Base-by-base conservation (phyloP, 1,284 basidiomycete genomes). In the Moesziomyces aphidis region DNA sequence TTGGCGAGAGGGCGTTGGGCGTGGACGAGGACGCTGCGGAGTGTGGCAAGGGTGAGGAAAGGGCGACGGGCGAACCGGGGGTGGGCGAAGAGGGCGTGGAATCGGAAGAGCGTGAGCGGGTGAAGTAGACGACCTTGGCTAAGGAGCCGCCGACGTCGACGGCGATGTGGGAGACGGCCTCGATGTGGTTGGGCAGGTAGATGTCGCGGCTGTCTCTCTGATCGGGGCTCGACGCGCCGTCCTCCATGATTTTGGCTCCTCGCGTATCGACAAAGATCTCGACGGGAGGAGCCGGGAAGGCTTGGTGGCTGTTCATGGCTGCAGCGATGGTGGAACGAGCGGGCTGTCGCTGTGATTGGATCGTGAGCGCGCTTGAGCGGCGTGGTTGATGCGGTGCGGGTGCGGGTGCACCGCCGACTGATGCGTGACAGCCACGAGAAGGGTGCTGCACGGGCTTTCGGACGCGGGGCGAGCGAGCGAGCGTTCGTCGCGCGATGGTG, bases 51-150 rank as follows among this genome's bases (percentile, higher is more conserved):
- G 69, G 50, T 11, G 61, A 6, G 17, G 44, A 47, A 43, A 58
- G 48, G 28, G 36, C 44, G n/a, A 51, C 31, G 34, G 61, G 55
- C 22, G 61, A 56, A 23, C 51, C 39, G 45, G 43, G 21, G 24
- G 58, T 39, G 26, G 58, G 57, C 31, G 71, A 73, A 15, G 51
- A 49, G 6, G 61, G 59, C 24, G 58, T 11, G 21, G 74, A 59
- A 17, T 70, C 52, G 39, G 50, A 42, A 23, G 67, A 72, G 15
- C 67, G 67, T 17, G 73, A 67, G 23, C 71, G 91, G 58, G 93
- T 91, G 85, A 99, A 99, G 87, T 98, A 99, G 79, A 98, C 94
- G 61, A 99, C 93, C 86, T 99, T 99, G 68, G 96, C 96, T 15
- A 99, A 88, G 5, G 95, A 98, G 39, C 96, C 96, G 43, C 97